Conservation (phyloP, 2,329 filamentous ascomycete genomes). For the Ceratocystis lukuohia region DNA sequence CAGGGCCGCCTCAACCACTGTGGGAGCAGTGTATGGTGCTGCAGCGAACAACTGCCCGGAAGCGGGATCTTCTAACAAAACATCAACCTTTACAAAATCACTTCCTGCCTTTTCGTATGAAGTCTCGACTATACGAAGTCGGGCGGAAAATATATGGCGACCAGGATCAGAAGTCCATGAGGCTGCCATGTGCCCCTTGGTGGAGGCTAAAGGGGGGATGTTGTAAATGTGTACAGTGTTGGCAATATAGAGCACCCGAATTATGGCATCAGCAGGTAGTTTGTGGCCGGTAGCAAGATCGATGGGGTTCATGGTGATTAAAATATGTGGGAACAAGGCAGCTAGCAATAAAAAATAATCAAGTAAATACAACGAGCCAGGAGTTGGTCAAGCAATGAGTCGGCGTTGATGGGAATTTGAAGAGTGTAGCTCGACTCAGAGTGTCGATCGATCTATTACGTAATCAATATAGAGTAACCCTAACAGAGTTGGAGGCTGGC, state of each 20-base stretch:
- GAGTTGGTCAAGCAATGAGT: background rate
- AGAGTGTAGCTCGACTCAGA: background rate
- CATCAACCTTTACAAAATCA: constrained; percentile 48
- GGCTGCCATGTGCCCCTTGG: constrained; percentile 64
- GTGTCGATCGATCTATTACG: background rate
- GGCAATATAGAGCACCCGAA: constrained; percentile 69
- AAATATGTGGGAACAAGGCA: background rate
- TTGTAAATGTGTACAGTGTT: constrained; percentile 70
- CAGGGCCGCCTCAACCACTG: constrained; percentile 60
- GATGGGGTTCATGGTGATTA: constrained; percentile 41
- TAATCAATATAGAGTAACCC: background rate
- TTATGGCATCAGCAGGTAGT: constrained; percentile 63
- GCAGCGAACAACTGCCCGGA: constrained; percentile 70
- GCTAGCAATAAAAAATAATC: background rate
- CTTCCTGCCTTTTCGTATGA: constrained; percentile 42
- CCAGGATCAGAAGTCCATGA: constrained; percentile 60
- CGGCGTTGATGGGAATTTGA: background rate
- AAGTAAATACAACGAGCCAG: background rate
- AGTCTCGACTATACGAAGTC: constrained; percentile 66
- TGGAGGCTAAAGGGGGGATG: constrained; percentile 66
- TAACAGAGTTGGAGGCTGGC: background rate
- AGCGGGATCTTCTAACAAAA: constrained; percentile 63
- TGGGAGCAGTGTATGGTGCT: constrained; percentile 56
- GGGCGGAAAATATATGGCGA: constrained; percentile 73
- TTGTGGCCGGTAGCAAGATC: constrained; percentile 59